These are phyloP conservation scores for Mortierella polycephala DNA, from an alignment of 371 early-diverging fungal species.

Conservation along the genomic window DNA sequence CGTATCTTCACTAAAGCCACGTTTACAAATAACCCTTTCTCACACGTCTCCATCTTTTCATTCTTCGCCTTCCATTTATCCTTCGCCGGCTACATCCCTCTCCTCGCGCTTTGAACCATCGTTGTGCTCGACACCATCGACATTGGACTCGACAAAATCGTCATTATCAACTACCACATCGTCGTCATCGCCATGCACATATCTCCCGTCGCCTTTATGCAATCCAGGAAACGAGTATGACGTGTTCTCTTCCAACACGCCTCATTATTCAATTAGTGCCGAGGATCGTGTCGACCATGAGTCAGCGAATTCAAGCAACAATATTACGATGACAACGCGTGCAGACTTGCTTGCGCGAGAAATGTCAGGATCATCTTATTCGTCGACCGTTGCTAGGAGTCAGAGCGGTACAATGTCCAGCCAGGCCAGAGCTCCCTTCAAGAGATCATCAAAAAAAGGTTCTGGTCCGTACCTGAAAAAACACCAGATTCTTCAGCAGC, in stretches of 20 bases:
- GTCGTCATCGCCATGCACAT: background rate
- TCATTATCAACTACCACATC: background rate
- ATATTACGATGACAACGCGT: background rate
- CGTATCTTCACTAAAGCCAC: background rate
- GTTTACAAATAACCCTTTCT: background rate
- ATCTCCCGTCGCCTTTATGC: background rate
- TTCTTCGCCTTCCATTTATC: background rate
- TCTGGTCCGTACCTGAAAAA: slow-evolving; percentile 36
- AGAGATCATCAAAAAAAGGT: slow-evolving; percentile 6
- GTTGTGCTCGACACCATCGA: background rate
- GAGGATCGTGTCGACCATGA: background rate
- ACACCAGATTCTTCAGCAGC: slow-evolving; percentile 44
- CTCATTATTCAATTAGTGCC: background rate
- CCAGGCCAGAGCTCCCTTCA: slow-evolving; percentile 6
- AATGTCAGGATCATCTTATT: slow-evolving; percentile 3
- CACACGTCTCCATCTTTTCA: slow-evolving; percentile 3
- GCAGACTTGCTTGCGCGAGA: slow-evolving; percentile 12
- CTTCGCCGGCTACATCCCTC: background rate
- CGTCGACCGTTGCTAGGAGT: background rate
- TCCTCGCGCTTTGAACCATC: background rate
- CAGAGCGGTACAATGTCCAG: background rate
- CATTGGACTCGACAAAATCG: too few relatives aligned
- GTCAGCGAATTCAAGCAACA: too few relatives aligned
- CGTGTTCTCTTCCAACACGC: too few relatives aligned
- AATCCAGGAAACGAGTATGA: background rate